Percentiles rank a stretch among this genome's conserved stretches.
These are phyloP conservation scores for Maudiozyma humilis DNA, from an alignment of 1,139 yeast genomes.

Conservation along the genomic window DNA sequence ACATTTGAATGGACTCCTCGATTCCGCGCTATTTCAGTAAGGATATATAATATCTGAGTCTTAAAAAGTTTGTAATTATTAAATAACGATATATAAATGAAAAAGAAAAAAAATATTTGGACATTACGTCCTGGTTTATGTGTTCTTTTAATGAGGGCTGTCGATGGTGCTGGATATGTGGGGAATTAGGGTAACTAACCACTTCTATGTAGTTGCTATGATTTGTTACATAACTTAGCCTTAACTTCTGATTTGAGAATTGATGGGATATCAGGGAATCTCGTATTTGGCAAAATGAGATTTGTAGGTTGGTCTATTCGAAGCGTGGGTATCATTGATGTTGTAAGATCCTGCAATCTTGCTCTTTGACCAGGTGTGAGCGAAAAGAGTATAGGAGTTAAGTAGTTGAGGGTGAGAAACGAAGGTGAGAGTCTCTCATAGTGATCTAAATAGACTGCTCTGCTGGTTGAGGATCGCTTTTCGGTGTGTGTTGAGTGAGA, in stretches of 20 bases:
- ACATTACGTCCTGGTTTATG: too few species aligned
- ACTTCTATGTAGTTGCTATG: too few species aligned
- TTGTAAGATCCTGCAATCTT: background rate
- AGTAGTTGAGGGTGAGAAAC: background rate
- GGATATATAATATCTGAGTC: background rate
- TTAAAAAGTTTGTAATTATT: background rate
- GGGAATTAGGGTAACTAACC: too few species aligned
- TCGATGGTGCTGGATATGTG: too few species aligned
- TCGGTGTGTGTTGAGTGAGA: background rate
- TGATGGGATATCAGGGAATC: background rate
- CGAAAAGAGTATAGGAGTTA: background rate
- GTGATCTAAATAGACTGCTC: background rate
- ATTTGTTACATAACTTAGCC: too few species aligned
- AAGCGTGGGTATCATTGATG: background rate
- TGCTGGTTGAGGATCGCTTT: background rate
- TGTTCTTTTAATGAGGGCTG: too few species aligned
- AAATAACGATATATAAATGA: background rate
- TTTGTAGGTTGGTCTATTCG: background rate
- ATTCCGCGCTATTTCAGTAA: too few species aligned
- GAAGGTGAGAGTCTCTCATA: background rate
- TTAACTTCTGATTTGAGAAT: too few species aligned
- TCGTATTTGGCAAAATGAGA: background rate
- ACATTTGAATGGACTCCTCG: too few species aligned
- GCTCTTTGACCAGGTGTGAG: background rate
- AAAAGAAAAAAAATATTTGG: background rate